Base-by-base conservation (phyloP, 2,329 filamentous ascomycete genomes). In the Fusarium subglutinans region DNA sequence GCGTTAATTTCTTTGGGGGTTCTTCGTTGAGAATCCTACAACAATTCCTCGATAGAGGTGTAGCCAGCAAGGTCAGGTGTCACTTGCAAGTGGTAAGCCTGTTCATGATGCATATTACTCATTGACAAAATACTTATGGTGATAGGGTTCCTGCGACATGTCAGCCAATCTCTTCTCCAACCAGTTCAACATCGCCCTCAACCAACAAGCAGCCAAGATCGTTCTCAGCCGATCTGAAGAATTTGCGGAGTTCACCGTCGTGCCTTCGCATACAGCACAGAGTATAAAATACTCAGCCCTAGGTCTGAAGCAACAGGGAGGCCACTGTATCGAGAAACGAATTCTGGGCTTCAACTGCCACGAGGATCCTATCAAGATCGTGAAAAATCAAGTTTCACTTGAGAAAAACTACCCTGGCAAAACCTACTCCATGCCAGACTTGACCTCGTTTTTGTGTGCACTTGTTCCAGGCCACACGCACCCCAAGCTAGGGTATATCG, bases 271-370 rank as follows among this genome's bases (percentile, higher is more conserved):
- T 37, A 74, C 74, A 30, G 76, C 76, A 13, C 74, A 77, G 55
- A 69, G 65, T 40, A 70, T 77, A 40, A 74, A 76, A 24, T 78
- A 78, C 57, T 69, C 68, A 13, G 44, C 69, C 22, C 24, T 58
- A 9, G 74, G 73, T 7, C 55, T 78, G 22, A 60, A 64, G 26
- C 35, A 64, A 10, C 26, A 65, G 9, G 74, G 76, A 43, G 72
- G 73, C 1, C 45, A 63, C 20, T 66, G 59, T 12, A 38, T 78
- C 33, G 76, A 72, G 48, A 76, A 65, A 20, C 55, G 75, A 30
- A 66, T 77, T 18, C 53, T 78, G 3, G 76, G 76, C 22, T 78
- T 78, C 56, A 78, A 78, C 73, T 77, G 74, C 33, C 72, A 65
- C 18, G 74, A 70, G 37, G 70, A 77, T 2, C 74, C 76, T 11